Conservation (phyloP, 805 yeast species). For the Kuraishia piskuri region DNA sequence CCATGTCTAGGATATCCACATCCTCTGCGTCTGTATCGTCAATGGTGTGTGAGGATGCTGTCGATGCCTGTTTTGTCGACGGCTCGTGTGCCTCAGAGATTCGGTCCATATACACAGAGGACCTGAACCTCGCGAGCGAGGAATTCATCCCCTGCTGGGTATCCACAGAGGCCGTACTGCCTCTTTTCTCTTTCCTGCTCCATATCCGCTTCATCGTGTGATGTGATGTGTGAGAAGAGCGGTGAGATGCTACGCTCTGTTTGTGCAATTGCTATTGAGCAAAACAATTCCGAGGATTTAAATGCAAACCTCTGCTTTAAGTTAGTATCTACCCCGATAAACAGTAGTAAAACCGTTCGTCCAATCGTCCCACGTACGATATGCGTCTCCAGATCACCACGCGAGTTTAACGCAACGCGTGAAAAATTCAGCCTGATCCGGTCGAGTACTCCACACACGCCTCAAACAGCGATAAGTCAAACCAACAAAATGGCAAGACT, state of each 20-base stretch:
- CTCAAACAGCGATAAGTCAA: no score
- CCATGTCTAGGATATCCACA: not conserved
- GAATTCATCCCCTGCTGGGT: not conserved
- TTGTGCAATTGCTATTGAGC: no score
- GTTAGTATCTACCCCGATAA: no score
- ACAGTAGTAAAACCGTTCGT: not conserved
- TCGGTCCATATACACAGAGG: not conserved
- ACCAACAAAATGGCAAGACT: no score
- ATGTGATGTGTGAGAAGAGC: not conserved
- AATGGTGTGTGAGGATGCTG: not conserved
- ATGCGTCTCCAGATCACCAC: not conserved
- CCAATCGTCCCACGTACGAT: not conserved
- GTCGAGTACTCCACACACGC: not conserved
- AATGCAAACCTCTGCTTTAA: not conserved
- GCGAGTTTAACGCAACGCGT: not conserved
- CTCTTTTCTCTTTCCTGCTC: not conserved
- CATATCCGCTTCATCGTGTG: not conserved
- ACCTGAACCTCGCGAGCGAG: not conserved
- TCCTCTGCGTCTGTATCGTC: not conserved
- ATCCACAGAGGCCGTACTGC: not conserved
- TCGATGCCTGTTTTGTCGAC: not conserved
- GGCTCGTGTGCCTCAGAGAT: not conserved
- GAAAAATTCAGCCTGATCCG: not conserved
- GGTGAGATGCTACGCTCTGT: no score
- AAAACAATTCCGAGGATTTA: no score